Base-by-base conservation (phyloP, 306 rosid genomes). In the Lathyrus oleraceus region DNA sequence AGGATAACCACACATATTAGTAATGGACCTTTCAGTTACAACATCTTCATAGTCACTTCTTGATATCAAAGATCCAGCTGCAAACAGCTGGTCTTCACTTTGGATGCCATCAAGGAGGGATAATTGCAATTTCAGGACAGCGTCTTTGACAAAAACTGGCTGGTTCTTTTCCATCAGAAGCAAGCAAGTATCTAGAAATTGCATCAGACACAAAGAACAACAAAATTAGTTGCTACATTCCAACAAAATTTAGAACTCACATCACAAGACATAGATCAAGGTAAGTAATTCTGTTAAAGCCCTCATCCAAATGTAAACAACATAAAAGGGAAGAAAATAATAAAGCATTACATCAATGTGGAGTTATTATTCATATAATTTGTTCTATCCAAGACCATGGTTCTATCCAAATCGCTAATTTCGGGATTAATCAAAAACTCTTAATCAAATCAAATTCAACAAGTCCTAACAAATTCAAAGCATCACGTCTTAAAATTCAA, bases 31-130 rank as follows among this genome's bases (percentile, higher is more conserved):
- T 85, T 94, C 97, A 1, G 90, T 87, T 40, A 91, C 95, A 66
- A 87, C 87, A 74, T 94, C 99, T 81, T 70, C 85, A 61, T 88
- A 94, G 78, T 91, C 97, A 54, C 92, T 69, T 77, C 85, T 85
- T 35, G 99, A 88, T 58, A 91, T 83, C 40, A 94, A 61, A 53
- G 89, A 82, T 48, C 96, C 99, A 47, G 95, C 95, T 12, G 86
- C 87, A 81, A 78, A 90, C 47, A 94, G 80, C 76, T 81, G 96
- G 71, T 84, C 84, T 80, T 83, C 90, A 63, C 67, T 81, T 16
- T 78, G 72, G 21, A 86, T 67, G 79, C 96, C 96, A n/a, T 83
- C 86, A 73, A 90, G 85, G 58, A 91, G 92, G 39, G 79, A 69
- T 67, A 87, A 81, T 38, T 94, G 97, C 74, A 94, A 76, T 69